phyloP scores from a whole-genome alignment of 2,329 filamentous ascomycete genomes.

The Bimuria novae-zelandiae region DNA sequence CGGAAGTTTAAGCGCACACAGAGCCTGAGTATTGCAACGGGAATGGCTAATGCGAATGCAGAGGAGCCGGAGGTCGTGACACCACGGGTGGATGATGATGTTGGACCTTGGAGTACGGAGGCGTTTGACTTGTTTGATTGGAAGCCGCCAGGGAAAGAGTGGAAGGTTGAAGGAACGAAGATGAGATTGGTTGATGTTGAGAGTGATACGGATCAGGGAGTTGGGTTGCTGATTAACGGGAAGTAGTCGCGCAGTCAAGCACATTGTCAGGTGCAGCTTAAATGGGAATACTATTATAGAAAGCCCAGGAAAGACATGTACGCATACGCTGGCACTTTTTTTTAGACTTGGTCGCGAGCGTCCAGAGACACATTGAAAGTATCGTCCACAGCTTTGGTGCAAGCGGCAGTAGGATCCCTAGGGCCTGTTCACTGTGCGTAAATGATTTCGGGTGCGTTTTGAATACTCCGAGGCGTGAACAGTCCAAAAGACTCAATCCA shows the following conservation, averaged over 20 bases:
- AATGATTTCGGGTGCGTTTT: too few species aligned
- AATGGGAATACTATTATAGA: too few species aligned
- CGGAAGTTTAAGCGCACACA: conserved; percentile 33
- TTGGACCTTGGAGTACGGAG: conserved; percentile 71
- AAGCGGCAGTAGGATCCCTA: too few species aligned
- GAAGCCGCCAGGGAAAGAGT: conserved; percentile 52
- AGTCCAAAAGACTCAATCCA: too few species aligned
- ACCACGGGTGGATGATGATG: conserved; percentile 55
- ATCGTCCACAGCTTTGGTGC: too few species aligned
- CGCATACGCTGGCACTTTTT: too few species aligned
- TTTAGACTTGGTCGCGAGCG: too few species aligned
- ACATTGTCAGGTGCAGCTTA: too few species aligned
- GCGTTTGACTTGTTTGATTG: conserved; percentile 69
- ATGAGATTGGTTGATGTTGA: conserved; percentile 4
- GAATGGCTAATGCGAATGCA: conserved; percentile 18
- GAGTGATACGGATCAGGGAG: conserved; percentile 10
- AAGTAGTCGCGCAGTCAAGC: not conserved
- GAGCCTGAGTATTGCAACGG: conserved; percentile 34
- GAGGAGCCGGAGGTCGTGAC: conserved; percentile 19
- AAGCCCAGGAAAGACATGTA: too few species aligned
- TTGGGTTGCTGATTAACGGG: conserved; percentile 18
- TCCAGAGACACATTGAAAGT: too few species aligned
- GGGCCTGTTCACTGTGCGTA: too few species aligned
- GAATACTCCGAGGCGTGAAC: too few species aligned
- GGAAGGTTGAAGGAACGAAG: conserved; percentile 3